These are phyloP conservation scores for Alternaria infectoria DNA, from an alignment of 2,329 filamentous ascomycete genomes.

Conservation along the genomic window DNA sequence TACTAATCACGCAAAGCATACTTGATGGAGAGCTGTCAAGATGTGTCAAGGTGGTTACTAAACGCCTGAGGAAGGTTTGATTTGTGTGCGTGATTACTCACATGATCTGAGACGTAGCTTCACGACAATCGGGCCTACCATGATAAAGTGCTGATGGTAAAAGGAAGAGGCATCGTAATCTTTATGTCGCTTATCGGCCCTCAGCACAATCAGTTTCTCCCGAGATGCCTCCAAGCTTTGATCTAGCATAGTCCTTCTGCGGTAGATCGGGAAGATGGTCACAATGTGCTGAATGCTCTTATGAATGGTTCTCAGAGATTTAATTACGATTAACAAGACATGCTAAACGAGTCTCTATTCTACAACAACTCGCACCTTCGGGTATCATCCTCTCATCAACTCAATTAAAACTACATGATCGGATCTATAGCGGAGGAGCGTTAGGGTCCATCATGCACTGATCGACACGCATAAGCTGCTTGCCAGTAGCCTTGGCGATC, in stretches of 20 bases:
- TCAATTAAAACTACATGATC: background rate
- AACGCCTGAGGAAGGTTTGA: background rate
- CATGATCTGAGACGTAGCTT: background rate
- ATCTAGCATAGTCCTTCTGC: background rate
- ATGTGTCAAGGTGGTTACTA: background rate
- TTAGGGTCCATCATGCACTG: conserved; percentile 70
- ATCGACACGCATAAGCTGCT: conserved; percentile 70
- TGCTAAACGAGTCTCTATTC: background rate
- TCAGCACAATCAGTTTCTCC: background rate
- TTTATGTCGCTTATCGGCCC: background rate
- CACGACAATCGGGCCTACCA: background rate
- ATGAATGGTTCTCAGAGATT: background rate
- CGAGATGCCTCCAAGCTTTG: background rate
- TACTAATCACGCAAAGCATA: background rate
- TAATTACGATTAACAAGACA: background rate
- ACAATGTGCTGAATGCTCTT: background rate
- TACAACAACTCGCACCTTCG: background rate
- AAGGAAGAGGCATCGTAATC: background rate
- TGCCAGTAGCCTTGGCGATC: conserved; percentile 67
- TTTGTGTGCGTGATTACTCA: background rate
- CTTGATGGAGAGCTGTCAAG: background rate
- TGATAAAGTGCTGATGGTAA: background rate
- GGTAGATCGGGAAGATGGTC: background rate
- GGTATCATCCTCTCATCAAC: background rate
- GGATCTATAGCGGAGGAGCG: conserved; percentile 50